phyloP scores from a whole-genome alignment of 371 early-diverging fungal genomes.

The Amoeboaphelidium occidentale region DNA sequence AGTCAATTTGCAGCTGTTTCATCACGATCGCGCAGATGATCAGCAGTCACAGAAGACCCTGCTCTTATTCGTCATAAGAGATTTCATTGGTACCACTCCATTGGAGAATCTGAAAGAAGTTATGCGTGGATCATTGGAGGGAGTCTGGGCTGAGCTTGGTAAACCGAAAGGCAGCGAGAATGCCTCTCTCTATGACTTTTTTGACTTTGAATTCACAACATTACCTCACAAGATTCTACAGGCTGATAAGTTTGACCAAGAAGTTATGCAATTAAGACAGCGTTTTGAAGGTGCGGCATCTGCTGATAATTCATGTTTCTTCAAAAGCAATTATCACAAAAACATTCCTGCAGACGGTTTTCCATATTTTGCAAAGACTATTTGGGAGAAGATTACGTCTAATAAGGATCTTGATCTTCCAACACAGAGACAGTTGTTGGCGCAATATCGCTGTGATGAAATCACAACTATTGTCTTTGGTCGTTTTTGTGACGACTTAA shows the following conservation, averaged over 20 bases:
- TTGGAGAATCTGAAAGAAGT: conserved; percentile 51
- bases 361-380: conserved; percentile 55
- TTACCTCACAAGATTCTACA: conserved; percentile 75
- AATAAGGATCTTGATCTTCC: conserved; percentile 91
- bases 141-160: conserved; percentile 68
- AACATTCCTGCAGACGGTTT: conserved; percentile 89
- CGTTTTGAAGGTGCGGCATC: conserved; percentile 7
- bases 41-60: conserved; percentile 42
- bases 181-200: conserved; percentile 43
- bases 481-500: conserved; percentile 30
- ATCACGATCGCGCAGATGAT: conserved; percentile 16
- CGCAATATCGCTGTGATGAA: conserved; percentile 94
- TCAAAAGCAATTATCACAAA: conserved; percentile 61
- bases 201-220: conserved; percentile 71
- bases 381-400: conserved; percentile 76
- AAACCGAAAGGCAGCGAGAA: conserved; percentile 43
- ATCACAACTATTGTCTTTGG: conserved; percentile 56
- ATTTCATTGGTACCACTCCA: conserved; percentile 72
- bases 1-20: conserved; percentile 87
- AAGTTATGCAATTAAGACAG: conserved; percentile 33
- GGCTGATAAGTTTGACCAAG: conserved; percentile 53
- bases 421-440: conserved; percentile 86
- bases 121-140: conserved; percentile 50
- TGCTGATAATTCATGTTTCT: conserved; percentile 41
- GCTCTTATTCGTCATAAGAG: conserved; percentile 83